A percentile compares a stretch with the other conserved stretches of the same genome.
These are phyloP conservation scores for Falciphora oryzae DNA, from an alignment of 2,329 filamentous ascomycete species.

Conservation along the genomic window DNA sequence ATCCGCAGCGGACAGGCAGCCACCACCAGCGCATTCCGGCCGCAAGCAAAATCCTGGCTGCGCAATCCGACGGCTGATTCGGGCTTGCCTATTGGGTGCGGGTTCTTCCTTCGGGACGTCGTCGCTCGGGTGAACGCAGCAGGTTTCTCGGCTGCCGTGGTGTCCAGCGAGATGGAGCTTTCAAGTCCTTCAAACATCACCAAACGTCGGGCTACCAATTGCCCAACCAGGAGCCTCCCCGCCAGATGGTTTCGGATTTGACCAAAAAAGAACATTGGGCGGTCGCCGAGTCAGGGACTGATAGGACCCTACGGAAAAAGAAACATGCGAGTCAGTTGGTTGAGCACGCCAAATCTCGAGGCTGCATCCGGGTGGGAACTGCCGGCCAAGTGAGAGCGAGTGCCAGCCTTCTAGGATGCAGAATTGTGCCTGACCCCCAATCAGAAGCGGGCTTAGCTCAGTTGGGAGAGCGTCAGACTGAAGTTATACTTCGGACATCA, in stretches of 20 bases:
- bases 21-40: too few relatives aligned
- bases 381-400: too few relatives aligned
- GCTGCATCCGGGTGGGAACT: too few relatives aligned
- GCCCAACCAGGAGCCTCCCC: too few relatives aligned
- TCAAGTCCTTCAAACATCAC: neutral
- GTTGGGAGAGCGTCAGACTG: conserved; percentile 1
- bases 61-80: too few relatives aligned
- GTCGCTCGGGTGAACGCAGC: too few relatives aligned
- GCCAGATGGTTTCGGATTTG: neutral
- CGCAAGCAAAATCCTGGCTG: too few relatives aligned
- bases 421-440: neutral
- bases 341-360: neutral
- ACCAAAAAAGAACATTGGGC: neutral
- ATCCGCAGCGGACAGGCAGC: too few relatives aligned
- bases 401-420: neutral
- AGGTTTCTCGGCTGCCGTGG: too few relatives aligned
- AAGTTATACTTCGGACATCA: conserved; percentile 1
- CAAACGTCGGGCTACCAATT: neutral
- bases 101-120: too few relatives aligned
- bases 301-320: neutral
- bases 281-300: neutral
- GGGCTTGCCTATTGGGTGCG: too few relatives aligned
- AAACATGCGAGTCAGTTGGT: neutral
- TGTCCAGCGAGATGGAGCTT: neutral
- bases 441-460: conserved; percentile 1